A percentile compares a stretch with the other conserved stretches of the same genome.
phyloP scores from a whole-genome alignment of 306 rosid species.

The Hippophae rhamnoides region DNA sequence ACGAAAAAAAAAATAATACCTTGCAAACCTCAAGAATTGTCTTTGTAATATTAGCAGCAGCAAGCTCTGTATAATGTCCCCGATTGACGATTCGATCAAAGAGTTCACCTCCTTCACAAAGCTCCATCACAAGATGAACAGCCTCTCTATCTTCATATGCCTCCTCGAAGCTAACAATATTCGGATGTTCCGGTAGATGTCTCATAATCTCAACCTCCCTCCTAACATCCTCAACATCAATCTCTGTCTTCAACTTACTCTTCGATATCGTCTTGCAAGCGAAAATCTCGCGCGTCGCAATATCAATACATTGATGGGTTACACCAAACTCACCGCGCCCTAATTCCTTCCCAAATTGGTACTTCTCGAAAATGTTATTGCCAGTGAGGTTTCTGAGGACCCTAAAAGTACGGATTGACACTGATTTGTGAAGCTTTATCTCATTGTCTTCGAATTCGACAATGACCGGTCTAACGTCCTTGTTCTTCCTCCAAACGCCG shows the following conservation, averaged over 20 bases:
- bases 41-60: constrained; percentile 64
- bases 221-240: constrained; percentile 69
- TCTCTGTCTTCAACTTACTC: constrained; percentile 66
- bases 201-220: constrained; percentile 86
- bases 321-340: constrained; percentile 90
- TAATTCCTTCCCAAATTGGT: constrained; percentile 52
- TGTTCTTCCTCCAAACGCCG: constrained; percentile 16
- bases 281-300: constrained; percentile 28
- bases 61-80: constrained; percentile 87
- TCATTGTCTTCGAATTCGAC: constrained; percentile 1
- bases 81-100: constrained; percentile 70
- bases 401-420: neutral
- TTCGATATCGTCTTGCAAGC: constrained; percentile 80
- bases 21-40: constrained; percentile 79
- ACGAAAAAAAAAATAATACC: constrained; percentile 21
- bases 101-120: constrained; percentile 86
- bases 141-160: constrained; percentile 81
- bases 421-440: constrained; percentile 10
- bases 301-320: constrained; percentile 41
- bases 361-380: constrained; percentile 37
- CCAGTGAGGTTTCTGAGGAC: constrained; percentile 39
- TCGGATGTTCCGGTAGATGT: constrained; percentile 68
- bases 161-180: constrained; percentile 64
- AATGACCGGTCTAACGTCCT: neutral
- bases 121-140: constrained; percentile 82